phyloP scores from a whole-genome alignment of 345 rosid genomes.

The Arabis hirsuta region DNA sequence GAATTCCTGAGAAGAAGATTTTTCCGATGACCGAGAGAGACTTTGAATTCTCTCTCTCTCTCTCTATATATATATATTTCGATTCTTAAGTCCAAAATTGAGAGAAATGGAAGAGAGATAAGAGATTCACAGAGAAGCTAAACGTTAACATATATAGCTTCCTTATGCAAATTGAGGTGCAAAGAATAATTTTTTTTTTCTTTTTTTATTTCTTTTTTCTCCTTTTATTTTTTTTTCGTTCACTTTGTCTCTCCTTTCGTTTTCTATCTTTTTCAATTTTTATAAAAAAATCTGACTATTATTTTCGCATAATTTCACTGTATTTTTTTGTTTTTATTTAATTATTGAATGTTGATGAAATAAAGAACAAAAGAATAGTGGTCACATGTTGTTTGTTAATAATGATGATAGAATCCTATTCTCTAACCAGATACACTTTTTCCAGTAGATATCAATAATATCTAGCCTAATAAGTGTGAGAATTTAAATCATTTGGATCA shows the following conservation, averaged over 20 bases:
- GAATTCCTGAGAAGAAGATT: conserved; percentile 8
- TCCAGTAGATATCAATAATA: too few species aligned
- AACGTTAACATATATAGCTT: conserved; percentile 42
- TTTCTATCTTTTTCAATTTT: conserved; percentile 37
- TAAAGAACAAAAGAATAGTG: conserved; percentile 14
- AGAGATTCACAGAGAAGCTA: conserved; percentile 39
- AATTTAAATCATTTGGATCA: too few species aligned
- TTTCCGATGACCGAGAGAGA: conserved; percentile 35
- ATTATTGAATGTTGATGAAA: conserved; percentile 22
- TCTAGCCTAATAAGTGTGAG: too few species aligned
- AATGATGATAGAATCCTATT: background rate
- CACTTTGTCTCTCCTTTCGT: conserved; percentile 30
- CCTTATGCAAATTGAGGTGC: conserved; percentile 2
- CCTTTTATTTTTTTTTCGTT: background rate
- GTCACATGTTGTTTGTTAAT: conserved; percentile 31
- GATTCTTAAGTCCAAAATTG: background rate
- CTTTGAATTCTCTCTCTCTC: conserved; percentile 11
- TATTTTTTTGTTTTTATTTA: background rate
- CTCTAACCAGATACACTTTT: too few species aligned
- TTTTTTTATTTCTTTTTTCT: background rate
- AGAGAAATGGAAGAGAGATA: conserved; percentile 28
- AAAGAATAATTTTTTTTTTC: background rate
- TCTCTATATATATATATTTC: background rate
- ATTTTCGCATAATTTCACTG: conserved; percentile 23
- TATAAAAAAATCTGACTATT: conserved; percentile 3